Conservation (phyloP, 306 rosid genomes). For the Rosa multiflora region DNA sequence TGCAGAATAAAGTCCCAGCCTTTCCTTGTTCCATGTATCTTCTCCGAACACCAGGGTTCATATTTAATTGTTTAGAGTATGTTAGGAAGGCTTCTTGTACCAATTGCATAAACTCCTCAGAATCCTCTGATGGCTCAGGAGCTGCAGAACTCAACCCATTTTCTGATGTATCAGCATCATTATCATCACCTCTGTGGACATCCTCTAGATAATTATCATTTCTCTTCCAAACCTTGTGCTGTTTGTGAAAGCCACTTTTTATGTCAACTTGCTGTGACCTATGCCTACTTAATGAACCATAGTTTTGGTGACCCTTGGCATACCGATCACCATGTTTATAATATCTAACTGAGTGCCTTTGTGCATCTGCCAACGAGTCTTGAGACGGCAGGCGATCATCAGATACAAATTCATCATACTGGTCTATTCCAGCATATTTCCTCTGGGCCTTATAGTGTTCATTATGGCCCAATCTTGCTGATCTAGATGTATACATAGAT, state of each 20-base stretch:
- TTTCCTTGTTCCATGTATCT: conserved; percentile 87
- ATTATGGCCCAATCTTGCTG: conserved; percentile 44
- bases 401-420: conserved; percentile 44
- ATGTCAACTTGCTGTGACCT: conserved; percentile 49
- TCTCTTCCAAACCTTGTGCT: conserved; percentile 67
- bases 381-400: conserved; percentile 51
- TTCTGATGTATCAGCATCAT: conserved; percentile 58
- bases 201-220: conserved; percentile 50
- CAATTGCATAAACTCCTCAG: conserved; percentile 76
- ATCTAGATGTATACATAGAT: conserved; percentile 39
- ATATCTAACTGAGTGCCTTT: conserved; percentile 36
- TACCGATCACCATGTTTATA: conserved; percentile 48
- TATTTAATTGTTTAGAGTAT: conserved; percentile 73
- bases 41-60: conserved; percentile 52
- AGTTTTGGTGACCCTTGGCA: conserved; percentile 50
- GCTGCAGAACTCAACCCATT: conserved; percentile 49
- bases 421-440: conserved; percentile 33
- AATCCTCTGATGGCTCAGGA: conserved; percentile 62
- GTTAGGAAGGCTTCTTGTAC: conserved; percentile 70
- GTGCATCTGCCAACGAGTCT: conserved; percentile 35
- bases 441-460: conserved; percentile 46
- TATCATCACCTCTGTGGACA: conserved; percentile 24
- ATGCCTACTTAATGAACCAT: conserved; percentile 52
- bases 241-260: conserved; percentile 52
- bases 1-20: conserved; percentile 88